Evolutionary conservation across 306 rosid genomes (phyloP).

Genomic region (Canavalia gladiata): DNA sequence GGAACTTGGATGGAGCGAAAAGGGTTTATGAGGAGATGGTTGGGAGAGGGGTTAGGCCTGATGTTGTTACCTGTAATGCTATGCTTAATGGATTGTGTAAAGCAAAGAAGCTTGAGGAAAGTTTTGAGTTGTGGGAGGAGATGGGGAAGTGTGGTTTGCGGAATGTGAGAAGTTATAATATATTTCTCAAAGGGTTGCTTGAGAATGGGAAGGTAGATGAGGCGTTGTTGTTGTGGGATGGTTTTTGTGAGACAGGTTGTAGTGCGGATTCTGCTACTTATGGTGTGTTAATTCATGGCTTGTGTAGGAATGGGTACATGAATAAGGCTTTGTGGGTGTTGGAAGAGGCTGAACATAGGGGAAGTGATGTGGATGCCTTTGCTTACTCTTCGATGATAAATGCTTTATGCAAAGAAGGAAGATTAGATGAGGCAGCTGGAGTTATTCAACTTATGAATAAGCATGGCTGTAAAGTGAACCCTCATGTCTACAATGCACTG

Average conservation of each 20-base stretch:
- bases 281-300: constrained; percentile 78
- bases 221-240: constrained; percentile 65
- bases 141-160: constrained; percentile 67
- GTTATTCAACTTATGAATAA: constrained; percentile 65
- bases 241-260: constrained; percentile 55
- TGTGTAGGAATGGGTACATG: constrained; percentile 77
- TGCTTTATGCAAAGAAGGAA: constrained; percentile 73
- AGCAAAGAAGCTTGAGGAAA: constrained; percentile 61
- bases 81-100: constrained; percentile 74
- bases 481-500: constrained; percentile 77
- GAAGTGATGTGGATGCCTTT: constrained; percentile 65
- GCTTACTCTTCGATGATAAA: constrained; percentile 76
- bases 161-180: constrained; percentile 75
- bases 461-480: constrained; percentile 60
- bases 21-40: constrained; percentile 69
- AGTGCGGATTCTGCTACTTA: constrained; percentile 66
- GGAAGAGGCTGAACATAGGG: constrained; percentile 62
- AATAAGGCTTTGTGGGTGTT: constrained; percentile 73
- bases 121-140: constrained; percentile 59
- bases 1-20: constrained; percentile 72
- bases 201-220: constrained; percentile 63
- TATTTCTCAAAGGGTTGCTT: constrained; percentile 76
- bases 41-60: constrained; percentile 65
- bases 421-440: constrained; percentile 71
- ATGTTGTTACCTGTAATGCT: constrained; percentile 70